Conservation (phyloP, 116 monocot genomes). For the Cymodocea nodosa region DNA sequence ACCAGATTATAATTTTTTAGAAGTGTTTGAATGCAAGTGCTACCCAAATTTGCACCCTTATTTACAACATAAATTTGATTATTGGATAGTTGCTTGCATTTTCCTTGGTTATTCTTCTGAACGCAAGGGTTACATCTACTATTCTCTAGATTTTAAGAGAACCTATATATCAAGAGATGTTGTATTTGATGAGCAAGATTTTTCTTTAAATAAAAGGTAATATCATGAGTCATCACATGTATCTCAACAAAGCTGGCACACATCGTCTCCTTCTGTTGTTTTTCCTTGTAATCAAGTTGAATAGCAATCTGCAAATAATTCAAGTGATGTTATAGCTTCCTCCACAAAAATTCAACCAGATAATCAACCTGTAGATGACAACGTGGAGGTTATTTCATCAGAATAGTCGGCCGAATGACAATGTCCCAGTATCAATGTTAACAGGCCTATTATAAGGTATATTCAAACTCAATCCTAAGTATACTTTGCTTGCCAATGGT, state of each 20-base stretch:
- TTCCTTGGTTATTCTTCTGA: not conserved
- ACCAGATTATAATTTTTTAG: not conserved
- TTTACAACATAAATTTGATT: not conserved
- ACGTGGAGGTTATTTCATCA: no score
- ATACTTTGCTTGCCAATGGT: not conserved
- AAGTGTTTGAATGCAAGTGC: constrained; percentile 6
- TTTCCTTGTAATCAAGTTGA: no score
- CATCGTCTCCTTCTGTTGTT: not conserved
- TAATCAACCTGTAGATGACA: no score
- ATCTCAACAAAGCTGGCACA: not conserved
- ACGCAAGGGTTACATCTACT: not conserved
- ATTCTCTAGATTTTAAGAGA: not conserved
- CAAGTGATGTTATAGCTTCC: no score
- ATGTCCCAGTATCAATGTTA: not conserved
- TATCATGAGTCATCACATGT: not conserved
- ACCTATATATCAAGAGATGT: not conserved
- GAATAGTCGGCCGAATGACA: not conserved
- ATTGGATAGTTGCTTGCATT: not conserved
- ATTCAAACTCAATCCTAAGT: not conserved
- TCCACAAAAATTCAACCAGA: no score
- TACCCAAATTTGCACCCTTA: constrained; percentile 4
- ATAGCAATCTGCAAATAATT: no score
- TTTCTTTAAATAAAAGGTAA: not conserved
- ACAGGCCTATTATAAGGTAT: not conserved
- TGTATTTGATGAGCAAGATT: not conserved